Evolutionary conservation across 208 protist genomes (phyloP), one percentile per base, ranked within the genome.

Genomic region (Leishmania lainsoni): DNA sequence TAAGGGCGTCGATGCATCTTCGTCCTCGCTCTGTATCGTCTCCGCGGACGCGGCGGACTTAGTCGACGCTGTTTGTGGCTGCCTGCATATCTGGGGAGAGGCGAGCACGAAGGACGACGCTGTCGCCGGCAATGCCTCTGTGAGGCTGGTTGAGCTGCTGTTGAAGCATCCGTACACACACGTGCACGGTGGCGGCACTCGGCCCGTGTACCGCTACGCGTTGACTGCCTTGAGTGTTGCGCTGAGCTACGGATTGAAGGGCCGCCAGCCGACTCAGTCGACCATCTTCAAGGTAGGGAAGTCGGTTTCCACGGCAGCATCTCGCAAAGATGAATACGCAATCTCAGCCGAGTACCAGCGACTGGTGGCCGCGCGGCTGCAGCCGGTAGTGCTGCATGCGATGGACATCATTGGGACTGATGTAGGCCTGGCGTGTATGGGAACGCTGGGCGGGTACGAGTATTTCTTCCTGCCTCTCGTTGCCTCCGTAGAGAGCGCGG

Each of bases 391-490:
- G 48, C 77, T 95, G n/a, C 74, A 66, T 32, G 88, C 83, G 26
- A 68, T 94, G 76, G 77, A 78, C 29, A 45, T 75, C 59, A 85
- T 97, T 29, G 94, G 94, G 59, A 77, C 75, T 2, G 92, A 97
- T 71, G 89, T 94, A 17, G 85, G 88, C n/a, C 61, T 68, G n/a
- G 75, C 93, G 20, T 93, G 93, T 66, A 83, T 91, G 26, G 80
- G 81, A 49, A 97, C 94, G 17, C 45, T 89, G 16, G 94, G 94
- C 63, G 94, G 94, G 51, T 97, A 94, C 80, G 78, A 91, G 61
- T 89, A 91, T 70, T 78, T 97, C 52, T 95, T 96, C 75, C 83
- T 90, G 16, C 94, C 94, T 20, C 89, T 88, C 69, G 35, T 96
- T 9, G 35, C 42, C 32, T 49, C 51, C 22, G 69, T 79, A 3